Evolutionary conservation across 768 basidiomycete genomes (phyloP).

Genomic region (Stropharia rugosoannulata): DNA sequence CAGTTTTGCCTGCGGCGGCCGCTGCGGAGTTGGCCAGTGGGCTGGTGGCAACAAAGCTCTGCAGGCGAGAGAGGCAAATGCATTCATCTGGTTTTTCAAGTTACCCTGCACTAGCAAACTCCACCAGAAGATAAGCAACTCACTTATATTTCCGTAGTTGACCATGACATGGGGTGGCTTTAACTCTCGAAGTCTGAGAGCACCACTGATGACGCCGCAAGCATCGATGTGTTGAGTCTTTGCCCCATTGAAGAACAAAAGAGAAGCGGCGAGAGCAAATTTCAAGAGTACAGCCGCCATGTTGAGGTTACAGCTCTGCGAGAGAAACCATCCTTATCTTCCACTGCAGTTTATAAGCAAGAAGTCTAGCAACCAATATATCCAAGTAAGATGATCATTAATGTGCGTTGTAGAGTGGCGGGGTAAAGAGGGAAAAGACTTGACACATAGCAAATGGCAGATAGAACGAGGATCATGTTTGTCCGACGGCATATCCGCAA

Average conservation of each 20-base stretch:
- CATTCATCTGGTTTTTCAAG: conserved; percentile 33
- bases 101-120: not conserved
- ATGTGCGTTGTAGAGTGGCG: not conserved
- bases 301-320: not conserved
- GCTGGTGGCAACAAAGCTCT: conserved; percentile 32
- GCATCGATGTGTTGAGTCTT: conserved; percentile 23
- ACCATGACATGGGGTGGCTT: conserved; percentile 19
- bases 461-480: too few species aligned
- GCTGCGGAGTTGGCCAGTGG: conserved; percentile 27
- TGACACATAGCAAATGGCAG: not conserved
- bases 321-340: not conserved
- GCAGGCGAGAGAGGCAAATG: conserved; percentile 40
- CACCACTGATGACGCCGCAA: conserved; percentile 36
- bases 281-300: conserved; percentile 9
- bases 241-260: conserved; percentile 3
- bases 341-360: not conserved
- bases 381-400: not conserved
- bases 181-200: conserved; percentile 26
- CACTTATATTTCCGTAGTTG: conserved; percentile 30
- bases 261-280: conserved; percentile 2
- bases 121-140: conserved; percentile 4
- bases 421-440: not conserved
- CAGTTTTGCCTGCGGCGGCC: conserved; percentile 25
- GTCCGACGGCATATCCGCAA: too few species aligned
- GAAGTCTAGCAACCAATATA: not conserved